These are phyloP conservation scores for Polygonum maritimum DNA, from an alignment of 148 eudicot genomes.

Conservation along the genomic window DNA sequence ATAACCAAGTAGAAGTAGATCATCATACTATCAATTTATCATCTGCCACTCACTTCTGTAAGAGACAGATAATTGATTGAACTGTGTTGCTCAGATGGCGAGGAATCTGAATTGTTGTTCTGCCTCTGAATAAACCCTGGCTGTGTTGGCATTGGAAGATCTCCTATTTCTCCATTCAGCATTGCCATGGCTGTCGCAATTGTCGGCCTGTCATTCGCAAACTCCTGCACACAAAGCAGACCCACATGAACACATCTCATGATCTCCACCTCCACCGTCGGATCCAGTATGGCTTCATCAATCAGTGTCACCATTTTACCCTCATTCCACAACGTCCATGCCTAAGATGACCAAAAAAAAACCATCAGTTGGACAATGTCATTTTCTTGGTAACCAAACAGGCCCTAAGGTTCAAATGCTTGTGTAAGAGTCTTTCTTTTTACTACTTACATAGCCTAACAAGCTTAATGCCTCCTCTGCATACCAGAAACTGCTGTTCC, in stretches of 20 bases:
- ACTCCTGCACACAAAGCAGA: constrained; percentile 73
- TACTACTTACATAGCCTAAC: constrained; percentile 4
- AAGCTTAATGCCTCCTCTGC: background rate
- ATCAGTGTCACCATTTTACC: constrained; percentile 46
- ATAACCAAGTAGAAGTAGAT: background rate
- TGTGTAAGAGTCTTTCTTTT: background rate
- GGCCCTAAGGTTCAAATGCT: background rate
- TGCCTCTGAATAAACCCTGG: constrained; percentile 32
- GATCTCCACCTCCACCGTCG: constrained; percentile 30
- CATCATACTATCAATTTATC: background rate
- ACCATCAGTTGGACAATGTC: background rate
- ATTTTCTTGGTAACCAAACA: no score
- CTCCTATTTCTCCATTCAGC: constrained; percentile 54
- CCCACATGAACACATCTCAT: constrained; percentile 75
- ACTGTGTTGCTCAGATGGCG: background rate
- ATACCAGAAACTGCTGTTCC: constrained; percentile 5
- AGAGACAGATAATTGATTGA: background rate
- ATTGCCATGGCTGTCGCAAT: constrained; percentile 54
- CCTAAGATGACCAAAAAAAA: constrained; percentile 24
- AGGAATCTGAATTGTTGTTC: background rate
- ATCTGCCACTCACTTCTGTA: constrained; percentile 4
- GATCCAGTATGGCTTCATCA: constrained; percentile 31
- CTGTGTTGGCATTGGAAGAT: constrained; percentile 48
- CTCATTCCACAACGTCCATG: constrained; percentile 79
- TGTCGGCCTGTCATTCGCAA: constrained; percentile 69